Conservation (phyloP, 2,329 filamentous ascomycete species). For the Camptophora hylomeconis region DNA sequence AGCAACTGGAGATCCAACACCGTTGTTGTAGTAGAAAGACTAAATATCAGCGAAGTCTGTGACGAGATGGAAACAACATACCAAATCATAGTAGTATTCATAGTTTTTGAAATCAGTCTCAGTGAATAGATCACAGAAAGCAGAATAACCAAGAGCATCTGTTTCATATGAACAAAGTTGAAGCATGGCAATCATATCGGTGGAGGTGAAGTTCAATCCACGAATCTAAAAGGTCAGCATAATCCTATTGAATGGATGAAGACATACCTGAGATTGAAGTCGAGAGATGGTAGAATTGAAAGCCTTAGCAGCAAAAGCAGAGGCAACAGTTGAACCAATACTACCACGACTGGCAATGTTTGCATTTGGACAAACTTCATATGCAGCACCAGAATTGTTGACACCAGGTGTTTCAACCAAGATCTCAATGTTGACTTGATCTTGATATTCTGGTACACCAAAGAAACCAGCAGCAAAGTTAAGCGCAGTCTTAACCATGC, state of each 20-base stretch:
- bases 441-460: constrained; percentile 53
- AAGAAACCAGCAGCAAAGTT: constrained; percentile 70
- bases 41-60: background rate
- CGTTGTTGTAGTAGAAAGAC: constrained; percentile 28
- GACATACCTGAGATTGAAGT: constrained; percentile 49
- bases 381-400: constrained; percentile 65
- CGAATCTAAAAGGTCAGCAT: constrained; percentile 40
- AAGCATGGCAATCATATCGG: constrained; percentile 54
- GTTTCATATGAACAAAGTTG: constrained; percentile 66
- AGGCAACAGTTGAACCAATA: constrained; percentile 12
- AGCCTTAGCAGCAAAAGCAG: constrained; percentile 4
- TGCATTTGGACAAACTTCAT: constrained; percentile 52
- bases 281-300: constrained; percentile 45
- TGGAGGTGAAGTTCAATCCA: constrained; percentile 52
- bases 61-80: background rate
- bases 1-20: constrained; percentile 45
- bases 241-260: constrained; percentile 40
- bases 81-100: constrained; percentile 1
- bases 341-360: constrained; percentile 37
- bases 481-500: constrained; percentile 63
- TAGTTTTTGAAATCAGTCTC: constrained; percentile 3
- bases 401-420: constrained; percentile 50
- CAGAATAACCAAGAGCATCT: constrained; percentile 59
- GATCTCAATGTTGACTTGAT: constrained; percentile 56
- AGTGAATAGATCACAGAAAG: constrained; percentile 61